A percentile compares a stretch with the other conserved stretches of the same genome.
Evolutionary conservation across 345 rosid species (phyloP).

Genomic region (Physaria fendleri): DNA sequence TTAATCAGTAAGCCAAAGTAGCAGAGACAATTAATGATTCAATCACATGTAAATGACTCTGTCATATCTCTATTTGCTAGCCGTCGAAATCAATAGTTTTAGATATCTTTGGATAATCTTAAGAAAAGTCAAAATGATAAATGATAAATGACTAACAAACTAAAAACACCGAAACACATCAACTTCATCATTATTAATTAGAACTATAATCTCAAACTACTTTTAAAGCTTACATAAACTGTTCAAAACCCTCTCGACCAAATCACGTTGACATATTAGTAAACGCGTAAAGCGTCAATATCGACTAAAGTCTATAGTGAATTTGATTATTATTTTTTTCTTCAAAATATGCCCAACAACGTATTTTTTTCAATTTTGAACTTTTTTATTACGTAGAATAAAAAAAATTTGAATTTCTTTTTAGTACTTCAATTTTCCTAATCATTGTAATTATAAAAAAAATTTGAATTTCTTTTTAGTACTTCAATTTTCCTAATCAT

Average conservation of each 20-base stretch:
- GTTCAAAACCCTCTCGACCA: not conserved
- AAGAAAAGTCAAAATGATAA: slow-evolving; percentile 14
- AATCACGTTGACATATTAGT: not conserved
- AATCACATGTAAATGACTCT: not conserved
- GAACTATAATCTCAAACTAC: not conserved
- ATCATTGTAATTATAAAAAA: no score
- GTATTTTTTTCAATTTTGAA: no score
- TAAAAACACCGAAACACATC: slow-evolving; percentile 11
- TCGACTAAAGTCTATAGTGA: no score
- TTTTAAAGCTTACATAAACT: slow-evolving; percentile 1
- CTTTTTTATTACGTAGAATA: no score
- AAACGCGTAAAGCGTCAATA: no score
- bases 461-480: no score
- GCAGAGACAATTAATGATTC: not conserved
- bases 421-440: no score
- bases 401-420: no score
- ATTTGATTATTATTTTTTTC: no score
- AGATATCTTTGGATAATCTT: not conserved
- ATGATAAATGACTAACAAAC: slow-evolving; percentile 7
- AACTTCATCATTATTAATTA: slow-evolving; percentile 6
- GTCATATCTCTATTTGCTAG: not conserved
- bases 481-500: no score
- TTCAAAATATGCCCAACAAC: no score
- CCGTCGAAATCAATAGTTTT: not conserved
- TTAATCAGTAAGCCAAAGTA: not conserved